Evolutionary conservation across 345 rosid species (phyloP), one percentile per base, ranked within the genome.

Genomic region (Combretum micranthum): DNA sequence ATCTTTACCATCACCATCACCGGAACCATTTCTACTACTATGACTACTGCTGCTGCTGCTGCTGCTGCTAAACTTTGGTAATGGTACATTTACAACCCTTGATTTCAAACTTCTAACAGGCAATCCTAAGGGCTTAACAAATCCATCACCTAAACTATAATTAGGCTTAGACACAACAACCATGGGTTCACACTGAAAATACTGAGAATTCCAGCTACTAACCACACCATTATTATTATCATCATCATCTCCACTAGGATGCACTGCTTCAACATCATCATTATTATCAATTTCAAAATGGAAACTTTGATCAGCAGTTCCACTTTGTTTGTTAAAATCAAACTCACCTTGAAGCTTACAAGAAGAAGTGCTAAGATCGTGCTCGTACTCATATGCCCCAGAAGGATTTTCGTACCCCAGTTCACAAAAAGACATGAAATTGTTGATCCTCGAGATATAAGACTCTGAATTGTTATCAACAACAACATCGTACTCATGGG

Each of bases 81-180:
- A n/a, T n/a, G n/a, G n/a, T n/a, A n/a, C n/a, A n/a, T n/a, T n/a
- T n/a, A 25, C 57, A 25, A 45, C 47, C 54, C 69, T 69, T 5
- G 84, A 77, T 57, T 73, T 80, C 42, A 90, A 76, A 68, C 89
- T 90, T 77, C 90, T 76, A 72, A 87, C 70, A 0, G 97, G 97
- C 69, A 91, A 85, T 8, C 91, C 94, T 73, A 85, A 59, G 14
- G 96, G 75, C 60, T 72, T 77, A 14, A 50, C 2, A 54, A 37
- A 12, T 4, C 54, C 66, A 47, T 32, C 81, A 64, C 67, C 77
- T 43, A 80, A 52, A 20, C 57, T 75, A 71, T 64, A 69, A 57
- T 64, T 77, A 4, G 84, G 75, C 61, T 75, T 56, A 80, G 90
- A 77, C 44, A 80, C 74, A 1, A 80, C 75, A 69, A 80, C 71